These are phyloP conservation scores for Casaregolazyma lundiana DNA, from an alignment of 1,139 yeast genomes.

Conservation along the genomic window DNA sequence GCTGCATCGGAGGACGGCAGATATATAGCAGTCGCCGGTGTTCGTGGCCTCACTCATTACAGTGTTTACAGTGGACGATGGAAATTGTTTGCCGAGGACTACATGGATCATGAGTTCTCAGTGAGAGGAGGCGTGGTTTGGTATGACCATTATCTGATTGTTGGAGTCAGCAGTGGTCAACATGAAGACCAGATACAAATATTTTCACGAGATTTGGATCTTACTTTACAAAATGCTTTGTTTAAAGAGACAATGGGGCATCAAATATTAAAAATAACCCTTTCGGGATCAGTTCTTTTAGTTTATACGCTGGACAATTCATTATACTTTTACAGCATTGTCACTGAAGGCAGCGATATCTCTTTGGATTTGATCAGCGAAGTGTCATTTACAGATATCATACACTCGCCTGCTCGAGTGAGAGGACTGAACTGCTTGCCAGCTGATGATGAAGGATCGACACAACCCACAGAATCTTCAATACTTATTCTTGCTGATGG, in stretches of 20 bases:
- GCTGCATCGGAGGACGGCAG: conserved; percentile 39
- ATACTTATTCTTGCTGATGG: conserved; percentile 36
- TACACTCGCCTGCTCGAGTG: conserved; percentile 36
- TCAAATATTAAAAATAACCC: conserved; percentile 29
- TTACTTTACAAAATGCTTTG: conserved; percentile 29
- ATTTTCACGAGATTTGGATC: conserved; percentile 35
- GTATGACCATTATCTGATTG: conserved; percentile 37
- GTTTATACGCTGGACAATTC: conserved; percentile 34
- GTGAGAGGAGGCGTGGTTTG: conserved; percentile 42
- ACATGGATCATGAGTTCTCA: conserved; percentile 35
- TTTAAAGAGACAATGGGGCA: conserved; percentile 26
- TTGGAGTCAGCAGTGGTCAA: conserved; percentile 33
- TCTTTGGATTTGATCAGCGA: conserved; percentile 28
- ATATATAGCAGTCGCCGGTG: conserved; percentile 41
- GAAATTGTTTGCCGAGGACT: conserved; percentile 37
- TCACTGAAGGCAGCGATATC: conserved; percentile 14
- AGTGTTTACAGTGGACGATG: conserved; percentile 37
- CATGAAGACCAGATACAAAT: conserved; percentile 31
- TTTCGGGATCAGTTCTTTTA: conserved; percentile 29
- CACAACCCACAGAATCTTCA: conserved; percentile 6
- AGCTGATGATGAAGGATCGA: neutral
- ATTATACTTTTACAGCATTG: conserved; percentile 26
- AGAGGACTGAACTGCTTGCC: conserved; percentile 28
- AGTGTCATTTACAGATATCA: conserved; percentile 31
- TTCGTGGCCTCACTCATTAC: conserved; percentile 39